Conservation (phyloP, 768 basidiomycete genomes). For the Agaricus blazei region DNA sequence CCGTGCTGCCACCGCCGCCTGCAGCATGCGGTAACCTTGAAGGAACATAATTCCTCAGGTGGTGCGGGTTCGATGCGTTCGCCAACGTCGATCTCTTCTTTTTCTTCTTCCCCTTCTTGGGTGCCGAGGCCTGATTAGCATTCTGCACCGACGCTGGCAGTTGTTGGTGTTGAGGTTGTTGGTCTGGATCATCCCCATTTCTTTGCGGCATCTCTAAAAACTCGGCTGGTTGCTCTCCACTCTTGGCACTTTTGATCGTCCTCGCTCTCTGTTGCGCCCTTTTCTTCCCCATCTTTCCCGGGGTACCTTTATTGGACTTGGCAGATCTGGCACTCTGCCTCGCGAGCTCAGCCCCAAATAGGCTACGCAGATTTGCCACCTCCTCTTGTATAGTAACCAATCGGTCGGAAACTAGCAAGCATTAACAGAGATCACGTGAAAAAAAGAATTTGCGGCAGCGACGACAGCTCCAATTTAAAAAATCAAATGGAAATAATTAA, state of each 20-base stretch:
- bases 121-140: slow-evolving; percentile 18
- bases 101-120: slow-evolving; percentile 71
- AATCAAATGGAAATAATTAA: slow-evolving; percentile 12
- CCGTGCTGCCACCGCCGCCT: slow-evolving; percentile 13
- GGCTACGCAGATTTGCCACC: slow-evolving; percentile 55
- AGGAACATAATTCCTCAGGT: slow-evolving; percentile 89
- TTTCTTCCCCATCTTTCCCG: slow-evolving; percentile 27
- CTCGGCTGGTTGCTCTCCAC: slow-evolving; percentile 31
- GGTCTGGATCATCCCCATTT: slow-evolving; percentile 9
- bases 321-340: slow-evolving; percentile 62
- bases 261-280: slow-evolving; percentile 33
- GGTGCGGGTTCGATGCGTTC: slow-evolving; percentile 94
- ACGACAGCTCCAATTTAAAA: slow-evolving; percentile 14
- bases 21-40: slow-evolving; percentile 62
- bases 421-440: slow-evolving; percentile 14
- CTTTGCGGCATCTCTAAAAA: slow-evolving; percentile 28
- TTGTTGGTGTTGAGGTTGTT: slow-evolving; percentile 4
- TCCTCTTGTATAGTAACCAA: slow-evolving; percentile 65
- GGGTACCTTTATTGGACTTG: slow-evolving; percentile 28
- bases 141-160: neutral
- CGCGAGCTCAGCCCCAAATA: slow-evolving; percentile 71
- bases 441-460: slow-evolving; percentile 6
- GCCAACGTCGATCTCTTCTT: slow-evolving; percentile 91
- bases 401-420: slow-evolving; percentile 60
- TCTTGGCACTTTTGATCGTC: slow-evolving; percentile 18